Evolutionary conservation across 805 yeast genomes (phyloP).

Genomic region (Komagataella mondaviorum): DNA sequence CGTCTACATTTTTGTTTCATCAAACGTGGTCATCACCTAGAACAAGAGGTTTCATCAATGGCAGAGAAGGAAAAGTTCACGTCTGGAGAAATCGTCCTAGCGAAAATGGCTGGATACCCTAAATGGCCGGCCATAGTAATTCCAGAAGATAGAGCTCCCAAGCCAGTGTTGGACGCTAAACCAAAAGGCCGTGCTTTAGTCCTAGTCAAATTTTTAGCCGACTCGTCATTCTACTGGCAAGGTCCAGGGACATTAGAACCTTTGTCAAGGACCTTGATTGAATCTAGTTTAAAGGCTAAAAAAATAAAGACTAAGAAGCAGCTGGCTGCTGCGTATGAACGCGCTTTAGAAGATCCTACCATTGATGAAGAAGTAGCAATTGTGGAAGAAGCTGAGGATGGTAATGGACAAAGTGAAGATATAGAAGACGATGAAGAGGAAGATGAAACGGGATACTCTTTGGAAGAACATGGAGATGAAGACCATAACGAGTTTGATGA

Average conservation of each 20-base stretch:
- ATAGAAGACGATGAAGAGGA: constrained; percentile 4
- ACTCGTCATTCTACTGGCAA: constrained; percentile 30
- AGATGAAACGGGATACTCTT: constrained; percentile 7
- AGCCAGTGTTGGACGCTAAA: constrained; percentile 22
- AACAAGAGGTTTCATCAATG: neutral
- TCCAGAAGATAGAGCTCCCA: constrained; percentile 10
- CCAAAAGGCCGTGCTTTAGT: constrained; percentile 2
- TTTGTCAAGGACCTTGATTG: constrained; percentile 3
- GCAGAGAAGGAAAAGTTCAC: constrained; percentile 1
- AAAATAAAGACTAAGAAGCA: constrained; percentile 5
- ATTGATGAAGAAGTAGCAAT: constrained; percentile 2
- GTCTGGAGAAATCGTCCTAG: constrained; percentile 23
- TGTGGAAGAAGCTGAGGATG: constrained; percentile 1
- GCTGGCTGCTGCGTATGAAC: constrained; percentile 4
- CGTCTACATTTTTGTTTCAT: neutral
- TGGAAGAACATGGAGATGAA: constrained; percentile 5
- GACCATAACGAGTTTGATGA: neutral
- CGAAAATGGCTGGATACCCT: constrained; percentile 30
- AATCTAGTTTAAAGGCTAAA: neutral
- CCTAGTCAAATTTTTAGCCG: constrained; percentile 8
- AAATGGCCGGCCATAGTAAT: constrained; percentile 40
- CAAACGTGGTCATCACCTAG: neutral
- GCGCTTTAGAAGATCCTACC: constrained; percentile 3
- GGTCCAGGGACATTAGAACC: constrained; percentile 14
- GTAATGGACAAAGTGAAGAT: constrained; percentile 1